Percentiles rank a stretch among this genome's conserved stretches.
Conservation (phyloP, 768 basidiomycete species). For the Cyathus striatus region DNA sequence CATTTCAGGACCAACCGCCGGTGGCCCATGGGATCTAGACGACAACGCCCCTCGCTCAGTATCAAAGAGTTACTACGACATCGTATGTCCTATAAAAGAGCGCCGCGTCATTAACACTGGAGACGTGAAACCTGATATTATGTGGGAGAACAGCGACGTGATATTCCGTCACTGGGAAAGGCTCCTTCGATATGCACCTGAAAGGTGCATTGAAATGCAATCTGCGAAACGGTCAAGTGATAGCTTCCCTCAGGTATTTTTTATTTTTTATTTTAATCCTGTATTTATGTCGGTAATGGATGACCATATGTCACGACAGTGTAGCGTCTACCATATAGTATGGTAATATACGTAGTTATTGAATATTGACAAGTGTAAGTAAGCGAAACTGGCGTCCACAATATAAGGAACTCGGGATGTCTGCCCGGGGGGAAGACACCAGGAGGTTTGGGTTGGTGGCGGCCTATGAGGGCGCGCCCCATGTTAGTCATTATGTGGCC, state of each 20-base stretch:
- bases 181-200: constrained; percentile 31
- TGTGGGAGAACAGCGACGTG: constrained; percentile 21
- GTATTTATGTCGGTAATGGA: too few relatives aligned
- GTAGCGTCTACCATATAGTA: too few relatives aligned
- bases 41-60: constrained; percentile 40
- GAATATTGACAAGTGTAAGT: too few relatives aligned
- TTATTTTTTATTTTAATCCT: too few relatives aligned
- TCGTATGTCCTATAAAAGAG: constrained; percentile 36
- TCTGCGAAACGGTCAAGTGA: constrained; percentile 31
- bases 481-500: too few relatives aligned
- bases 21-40: constrained; percentile 32
- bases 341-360: too few relatives aligned
- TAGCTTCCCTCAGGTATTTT: constrained; percentile 31
- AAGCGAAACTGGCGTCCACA: too few relatives aligned
- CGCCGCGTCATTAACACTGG: constrained; percentile 31
- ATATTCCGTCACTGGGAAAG: constrained; percentile 35
- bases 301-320: too few relatives aligned
- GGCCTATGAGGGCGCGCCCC: too few relatives aligned
- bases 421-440: too few relatives aligned
- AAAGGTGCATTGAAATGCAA: constrained; percentile 38
- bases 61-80: constrained; percentile 35
- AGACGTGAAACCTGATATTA: constrained; percentile 31
- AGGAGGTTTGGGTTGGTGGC: too few relatives aligned
- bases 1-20: constrained; percentile 38
- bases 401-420: too few relatives aligned